Evolutionary conservation across 2,329 filamentous ascomycete genomes (phyloP).

Genomic region (Penicillium brevicompactum): DNA sequence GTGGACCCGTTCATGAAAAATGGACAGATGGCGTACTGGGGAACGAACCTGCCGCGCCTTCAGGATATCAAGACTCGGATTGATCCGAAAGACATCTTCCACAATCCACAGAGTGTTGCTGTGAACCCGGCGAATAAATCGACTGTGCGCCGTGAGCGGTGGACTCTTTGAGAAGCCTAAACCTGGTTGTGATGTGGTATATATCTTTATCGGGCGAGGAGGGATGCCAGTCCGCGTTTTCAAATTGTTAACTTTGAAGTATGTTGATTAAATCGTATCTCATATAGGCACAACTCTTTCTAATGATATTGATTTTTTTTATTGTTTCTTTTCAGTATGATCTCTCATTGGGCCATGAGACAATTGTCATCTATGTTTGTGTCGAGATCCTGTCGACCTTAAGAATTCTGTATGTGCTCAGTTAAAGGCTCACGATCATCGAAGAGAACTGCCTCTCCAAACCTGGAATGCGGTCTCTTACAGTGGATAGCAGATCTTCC

Average conservation of each 20-base stretch:
- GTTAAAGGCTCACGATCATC: no score
- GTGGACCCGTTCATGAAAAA: constrained; percentile 55
- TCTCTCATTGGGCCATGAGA: no score
- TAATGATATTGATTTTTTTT: no score
- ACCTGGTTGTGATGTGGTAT: not conserved
- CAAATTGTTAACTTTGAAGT: no score
- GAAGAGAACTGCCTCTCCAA: no score
- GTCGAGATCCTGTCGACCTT: no score
- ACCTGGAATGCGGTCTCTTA: no score
- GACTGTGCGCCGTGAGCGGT: not conserved
- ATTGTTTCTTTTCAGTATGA: no score
- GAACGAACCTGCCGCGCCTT: constrained; percentile 52
- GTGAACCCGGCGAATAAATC: not conserved
- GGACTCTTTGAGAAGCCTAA: not conserved
- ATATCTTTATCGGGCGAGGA: not conserved
- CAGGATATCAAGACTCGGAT: constrained; percentile 54
- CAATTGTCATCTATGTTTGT: no score
- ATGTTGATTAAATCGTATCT: not conserved
- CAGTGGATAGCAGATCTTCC: no score
- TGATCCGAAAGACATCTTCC: constrained; percentile 59
- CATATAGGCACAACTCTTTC: not conserved
- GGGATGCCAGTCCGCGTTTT: not conserved
- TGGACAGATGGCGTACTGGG: constrained; percentile 59
- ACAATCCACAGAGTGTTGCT: constrained; percentile 57
- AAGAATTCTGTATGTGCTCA: no score